These are phyloP conservation scores for Populus pruinosa DNA, from an alignment of 345 rosid species.

Conservation along the genomic window DNA sequence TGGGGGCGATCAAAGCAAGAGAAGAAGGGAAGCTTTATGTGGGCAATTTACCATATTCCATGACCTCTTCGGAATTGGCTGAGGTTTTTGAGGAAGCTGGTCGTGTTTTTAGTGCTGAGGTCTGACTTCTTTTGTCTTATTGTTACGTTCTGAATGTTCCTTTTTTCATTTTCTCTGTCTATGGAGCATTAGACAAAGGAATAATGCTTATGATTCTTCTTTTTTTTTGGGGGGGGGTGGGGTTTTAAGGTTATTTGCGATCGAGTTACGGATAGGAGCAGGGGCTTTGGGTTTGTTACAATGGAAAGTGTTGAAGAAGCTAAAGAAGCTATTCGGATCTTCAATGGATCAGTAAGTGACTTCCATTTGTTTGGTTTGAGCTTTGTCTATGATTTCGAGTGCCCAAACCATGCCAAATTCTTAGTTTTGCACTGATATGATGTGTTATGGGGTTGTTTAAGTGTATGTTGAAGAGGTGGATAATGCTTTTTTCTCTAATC, in stretches of 20 bases:
- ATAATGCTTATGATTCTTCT: background rate
- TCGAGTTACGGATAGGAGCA: conserved; percentile 87
- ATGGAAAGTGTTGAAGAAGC: conserved; percentile 81
- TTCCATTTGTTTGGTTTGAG: background rate
- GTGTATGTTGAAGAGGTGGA: background rate
- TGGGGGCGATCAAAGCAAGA: conserved; percentile 19
- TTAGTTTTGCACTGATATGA: background rate
- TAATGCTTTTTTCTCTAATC: background rate
- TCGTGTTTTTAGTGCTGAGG: conserved; percentile 64
- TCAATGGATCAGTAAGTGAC: conserved; percentile 74
- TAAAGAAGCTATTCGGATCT: conserved; percentile 70
- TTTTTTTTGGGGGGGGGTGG: conserved; percentile 8
- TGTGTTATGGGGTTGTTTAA: background rate
- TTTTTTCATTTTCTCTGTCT: background rate
- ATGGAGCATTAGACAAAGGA: background rate
- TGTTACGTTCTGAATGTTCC: background rate
- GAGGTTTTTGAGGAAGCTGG: conserved; percentile 76
- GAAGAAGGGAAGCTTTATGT: conserved; percentile 72
- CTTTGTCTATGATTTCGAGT: background rate
- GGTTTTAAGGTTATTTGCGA: conserved; percentile 63
- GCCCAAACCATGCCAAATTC: background rate
- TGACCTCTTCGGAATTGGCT: conserved; percentile 57
- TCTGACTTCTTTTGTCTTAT: conserved; percentile 7
- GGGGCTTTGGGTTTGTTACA: conserved; percentile 87
- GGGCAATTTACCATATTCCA: conserved; percentile 75